phyloP scores from a whole-genome alignment of 2,329 filamentous ascomycete species.

The Colletotrichum horii region DNA sequence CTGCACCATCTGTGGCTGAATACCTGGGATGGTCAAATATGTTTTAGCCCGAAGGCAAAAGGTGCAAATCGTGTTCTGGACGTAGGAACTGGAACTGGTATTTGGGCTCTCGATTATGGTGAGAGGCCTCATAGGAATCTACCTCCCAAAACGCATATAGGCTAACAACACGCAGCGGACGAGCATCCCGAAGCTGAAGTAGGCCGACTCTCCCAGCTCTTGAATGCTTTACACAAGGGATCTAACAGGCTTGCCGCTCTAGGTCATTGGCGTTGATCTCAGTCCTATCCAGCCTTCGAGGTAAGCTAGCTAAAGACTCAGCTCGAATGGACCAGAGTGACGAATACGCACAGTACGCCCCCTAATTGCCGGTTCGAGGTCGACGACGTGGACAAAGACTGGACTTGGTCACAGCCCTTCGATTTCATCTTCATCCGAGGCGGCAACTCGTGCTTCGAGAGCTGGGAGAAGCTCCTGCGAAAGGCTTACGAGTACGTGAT shows the following conservation, averaged over 20 bases:
- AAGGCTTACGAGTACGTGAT: conserved; percentile 41
- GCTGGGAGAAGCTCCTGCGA: conserved; percentile 56
- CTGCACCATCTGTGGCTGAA: neutral
- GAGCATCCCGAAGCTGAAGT: neutral
- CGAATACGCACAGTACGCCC: conserved; percentile 33
- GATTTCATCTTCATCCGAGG: conserved; percentile 65
- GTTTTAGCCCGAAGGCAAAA: conserved; percentile 27
- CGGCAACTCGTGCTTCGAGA: conserved; percentile 57
- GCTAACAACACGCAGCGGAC: neutral
- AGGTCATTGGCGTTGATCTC: neutral
- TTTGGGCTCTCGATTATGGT: neutral
- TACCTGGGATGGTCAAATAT: conserved; percentile 29
- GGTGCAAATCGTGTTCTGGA: conserved; percentile 25
- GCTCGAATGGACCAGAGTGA: neutral
- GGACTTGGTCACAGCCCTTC: conserved; percentile 43
- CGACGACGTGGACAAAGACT: conserved; percentile 36
- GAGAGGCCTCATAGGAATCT: no score
- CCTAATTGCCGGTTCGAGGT: conserved; percentile 43
- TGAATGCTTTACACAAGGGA: neutral
- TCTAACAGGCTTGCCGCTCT: neutral
- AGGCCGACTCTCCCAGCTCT: neutral
- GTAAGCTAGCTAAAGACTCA: neutral
- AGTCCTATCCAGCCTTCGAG: neutral
- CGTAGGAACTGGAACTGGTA: neutral
- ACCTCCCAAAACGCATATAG: no score